Base-by-base conservation (phyloP, 2,329 filamentous ascomycete species). In the Nemania sp. region DNA sequence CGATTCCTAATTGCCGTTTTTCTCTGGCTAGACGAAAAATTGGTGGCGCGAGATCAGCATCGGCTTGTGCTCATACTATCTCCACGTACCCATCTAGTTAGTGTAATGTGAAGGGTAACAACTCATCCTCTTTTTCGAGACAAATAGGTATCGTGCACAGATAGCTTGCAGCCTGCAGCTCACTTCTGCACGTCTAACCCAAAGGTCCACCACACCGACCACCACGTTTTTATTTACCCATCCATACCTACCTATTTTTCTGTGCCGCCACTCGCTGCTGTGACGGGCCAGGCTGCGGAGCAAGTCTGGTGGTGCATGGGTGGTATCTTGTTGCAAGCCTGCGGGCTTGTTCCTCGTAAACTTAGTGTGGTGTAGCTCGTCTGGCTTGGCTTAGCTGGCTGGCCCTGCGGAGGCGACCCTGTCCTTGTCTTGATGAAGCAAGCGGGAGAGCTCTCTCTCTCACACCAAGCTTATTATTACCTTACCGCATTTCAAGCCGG, bases 391-490 rank as follows among this genome's bases (percentile, higher is more conserved):
- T n/a, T n/a, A 51, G 43, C 48, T 47, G 41, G 44, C 28, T n/a
- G n/a, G n/a, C n/a, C n/a, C 41, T 50, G 19, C n/a, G 31, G 39
- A 49, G 23, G 34, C n/a, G n/a, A n/a, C n/a, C n/a, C n/a, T n/a
- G n/a, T 26, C 45, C 37, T 40, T 52, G 40, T 51, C 56, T 49
- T 42, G 48, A 58, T 52, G 44, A 44, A 55, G 52, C 52, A 49
- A 49, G 41, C 45, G 52, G 52, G 45, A 59, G 45, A n/a, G n/a
- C n/a, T n/a, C n/a, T n/a, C n/a, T n/a, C 53, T 56, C 26, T 52
- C 34, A 24, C 45, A 42, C 41, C 46, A 51, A 52, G 49, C 49
- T 47, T 52, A 57, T 42, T 50, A 42, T 37, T 50, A 41, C 41
- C 23, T 8, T 49, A 31, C 31, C 11, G 28, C 37, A 50, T 39